Conservation (phyloP, 495 filamentous ascomycete species). For the Tuber magnatum region DNA sequence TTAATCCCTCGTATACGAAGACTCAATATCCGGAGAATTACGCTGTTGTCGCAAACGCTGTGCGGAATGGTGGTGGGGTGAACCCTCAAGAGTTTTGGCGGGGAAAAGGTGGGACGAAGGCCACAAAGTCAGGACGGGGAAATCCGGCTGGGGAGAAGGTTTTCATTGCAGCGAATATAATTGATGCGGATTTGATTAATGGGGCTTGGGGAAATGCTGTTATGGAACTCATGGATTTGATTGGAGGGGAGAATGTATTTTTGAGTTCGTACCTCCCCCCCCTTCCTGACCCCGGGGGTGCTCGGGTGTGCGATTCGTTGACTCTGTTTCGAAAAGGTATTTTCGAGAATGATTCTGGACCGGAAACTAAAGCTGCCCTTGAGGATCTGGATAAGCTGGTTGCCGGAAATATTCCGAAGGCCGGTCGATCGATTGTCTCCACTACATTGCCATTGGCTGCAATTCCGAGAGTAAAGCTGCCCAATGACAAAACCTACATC, state of each 20-base stretch:
- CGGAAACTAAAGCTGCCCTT: slow-evolving; percentile 44
- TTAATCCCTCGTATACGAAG: slow-evolving; percentile 56
- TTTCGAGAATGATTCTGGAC: slow-evolving; percentile 66
- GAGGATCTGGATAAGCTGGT: slow-evolving; percentile 43
- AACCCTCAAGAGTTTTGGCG: slow-evolving; percentile 33
- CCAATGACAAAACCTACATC: slow-evolving; percentile 54
- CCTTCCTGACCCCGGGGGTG: background rate
- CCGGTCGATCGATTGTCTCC: slow-evolving; percentile 45
- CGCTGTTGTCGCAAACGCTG: slow-evolving; percentile 42
- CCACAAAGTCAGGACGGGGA: slow-evolving; percentile 49
- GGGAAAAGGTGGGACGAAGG: slow-evolving; percentile 35
- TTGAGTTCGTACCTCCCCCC: slow-evolving; percentile 42
- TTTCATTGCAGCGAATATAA: slow-evolving; percentile 69
- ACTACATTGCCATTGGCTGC: slow-evolving; percentile 40
- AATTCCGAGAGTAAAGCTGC: slow-evolving; percentile 54
- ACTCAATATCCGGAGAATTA: slow-evolving; percentile 51
- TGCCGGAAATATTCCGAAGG: slow-evolving; percentile 50
- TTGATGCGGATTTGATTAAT: slow-evolving; percentile 56
- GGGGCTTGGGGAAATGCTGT: slow-evolving; percentile 63
- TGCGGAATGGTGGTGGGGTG: slow-evolving; percentile 31
- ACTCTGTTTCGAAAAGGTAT: slow-evolving; percentile 36
- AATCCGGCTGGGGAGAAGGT: slow-evolving; percentile 61
- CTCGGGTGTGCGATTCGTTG: background rate
- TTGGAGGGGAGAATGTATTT: slow-evolving; percentile 53
- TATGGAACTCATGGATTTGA: slow-evolving; percentile 55